Evolutionary conservation across 192 early-diverging fungal species (phyloP).

Genomic region (Backusella mclennaniae): DNA sequence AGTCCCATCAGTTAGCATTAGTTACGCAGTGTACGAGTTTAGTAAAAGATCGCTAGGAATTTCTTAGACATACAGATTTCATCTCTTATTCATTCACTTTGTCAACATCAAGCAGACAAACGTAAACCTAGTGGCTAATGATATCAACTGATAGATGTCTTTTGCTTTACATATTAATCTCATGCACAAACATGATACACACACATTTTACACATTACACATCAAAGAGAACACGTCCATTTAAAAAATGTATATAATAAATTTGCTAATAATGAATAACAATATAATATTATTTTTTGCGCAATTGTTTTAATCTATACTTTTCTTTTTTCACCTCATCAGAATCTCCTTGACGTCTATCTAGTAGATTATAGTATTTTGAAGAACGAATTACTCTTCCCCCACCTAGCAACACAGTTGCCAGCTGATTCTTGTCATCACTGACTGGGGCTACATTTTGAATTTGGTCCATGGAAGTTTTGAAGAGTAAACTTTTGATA

Average conservation of each 20-base stretch:
- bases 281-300: background rate
- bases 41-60: constrained; percentile 47
- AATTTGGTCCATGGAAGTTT: constrained; percentile 25
- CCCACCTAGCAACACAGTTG: constrained; percentile 13
- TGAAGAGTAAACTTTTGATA: constrained; percentile 46
- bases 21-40: constrained; percentile 69
- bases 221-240: background rate
- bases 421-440: background rate
- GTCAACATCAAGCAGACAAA: background rate
- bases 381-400: constrained; percentile 15
- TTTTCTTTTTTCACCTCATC: constrained; percentile 36
- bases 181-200: background rate
- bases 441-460: background rate
- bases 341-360: constrained; percentile 23
- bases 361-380: constrained; percentile 16
- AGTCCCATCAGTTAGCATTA: constrained; percentile 73
- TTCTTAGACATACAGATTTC: constrained; percentile 27
- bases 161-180: background rate
- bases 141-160: background rate
- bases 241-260: constrained; percentile 9
- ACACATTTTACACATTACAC: background rate
- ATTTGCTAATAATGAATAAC: background rate
- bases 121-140: background rate
- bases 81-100: background rate
- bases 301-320: constrained; percentile 20